These are phyloP conservation scores for Astrothelium macrocarpum DNA, from an alignment of 495 filamentous ascomycete species.

Conservation along the genomic window DNA sequence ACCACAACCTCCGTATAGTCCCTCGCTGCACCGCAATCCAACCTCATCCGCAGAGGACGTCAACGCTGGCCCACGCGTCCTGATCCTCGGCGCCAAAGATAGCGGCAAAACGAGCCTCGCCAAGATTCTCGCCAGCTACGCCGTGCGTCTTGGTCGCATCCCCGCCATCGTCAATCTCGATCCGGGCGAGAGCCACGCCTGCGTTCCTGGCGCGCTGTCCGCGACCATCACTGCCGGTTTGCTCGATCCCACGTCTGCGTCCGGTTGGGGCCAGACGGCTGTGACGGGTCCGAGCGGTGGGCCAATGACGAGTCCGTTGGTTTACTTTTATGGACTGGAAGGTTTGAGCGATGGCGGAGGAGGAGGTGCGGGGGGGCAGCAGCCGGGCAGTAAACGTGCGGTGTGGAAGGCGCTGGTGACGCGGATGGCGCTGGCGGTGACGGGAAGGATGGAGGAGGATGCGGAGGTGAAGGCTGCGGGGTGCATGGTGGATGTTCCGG, in stretches of 20 bases:
- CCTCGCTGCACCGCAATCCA: too few species aligned
- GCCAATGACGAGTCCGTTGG: slow-evolving; percentile 75
- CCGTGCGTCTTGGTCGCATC: slow-evolving; percentile 62
- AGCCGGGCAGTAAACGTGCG: slow-evolving; percentile 62
- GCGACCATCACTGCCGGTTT: slow-evolving; percentile 81
- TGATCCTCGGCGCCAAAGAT: slow-evolving; percentile 24
- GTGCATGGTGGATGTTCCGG: slow-evolving; percentile 79
- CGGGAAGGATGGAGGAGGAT: slow-evolving; percentile 71
- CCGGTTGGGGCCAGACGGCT: slow-evolving; percentile 81
- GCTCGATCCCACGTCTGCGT: slow-evolving; percentile 76
- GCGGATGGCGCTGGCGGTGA: slow-evolving; percentile 69
- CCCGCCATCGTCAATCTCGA: slow-evolving; percentile 81
- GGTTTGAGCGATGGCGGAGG: slow-evolving; percentile 65
- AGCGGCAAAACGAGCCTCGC: slow-evolving; percentile 16
- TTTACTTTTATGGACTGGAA: slow-evolving; percentile 81
- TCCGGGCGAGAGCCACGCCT: slow-evolving; percentile 61
- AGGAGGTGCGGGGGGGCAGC: slow-evolving; percentile 67
- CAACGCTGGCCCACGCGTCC: slow-evolving; percentile 31
- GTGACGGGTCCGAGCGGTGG: slow-evolving; percentile 77
- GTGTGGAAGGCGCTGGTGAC: slow-evolving; percentile 66
- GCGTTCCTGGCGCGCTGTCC: slow-evolving; percentile 77
- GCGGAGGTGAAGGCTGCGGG: slow-evolving; percentile 57
- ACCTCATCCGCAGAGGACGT: slow-evolving; percentile 12
- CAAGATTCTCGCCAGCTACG: slow-evolving; percentile 65
- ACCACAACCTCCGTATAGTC: background rate